These are phyloP conservation scores for Calcarisporium arbuscula DNA, from an alignment of 2,329 filamentous ascomycete genomes.

Conservation along the genomic window DNA sequence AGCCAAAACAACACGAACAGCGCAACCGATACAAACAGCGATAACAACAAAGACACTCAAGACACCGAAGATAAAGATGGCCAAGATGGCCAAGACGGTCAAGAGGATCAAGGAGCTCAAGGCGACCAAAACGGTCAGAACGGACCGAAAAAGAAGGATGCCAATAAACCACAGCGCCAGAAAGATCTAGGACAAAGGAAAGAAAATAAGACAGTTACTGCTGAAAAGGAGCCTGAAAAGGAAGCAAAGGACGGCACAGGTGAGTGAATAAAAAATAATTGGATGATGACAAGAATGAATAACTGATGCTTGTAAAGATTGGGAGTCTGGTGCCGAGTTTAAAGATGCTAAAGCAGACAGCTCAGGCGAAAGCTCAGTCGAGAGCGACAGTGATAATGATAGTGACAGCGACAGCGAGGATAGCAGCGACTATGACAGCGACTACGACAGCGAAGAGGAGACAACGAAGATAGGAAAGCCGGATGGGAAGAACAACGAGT, in stretches of 20 bases:
- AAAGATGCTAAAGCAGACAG: conserved; percentile 9
- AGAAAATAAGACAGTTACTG: too few relatives aligned
- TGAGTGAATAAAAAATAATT: conserved; percentile 3
- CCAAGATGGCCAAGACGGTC: neutral
- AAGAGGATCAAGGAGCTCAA: neutral
- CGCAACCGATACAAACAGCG: neutral
- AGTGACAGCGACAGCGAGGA: too few relatives aligned
- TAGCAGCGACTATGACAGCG: neutral
- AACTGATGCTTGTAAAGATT: conserved; percentile 1
- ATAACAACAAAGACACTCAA: neutral
- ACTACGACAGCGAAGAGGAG: conserved; percentile 6
- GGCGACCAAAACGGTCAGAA: neutral
- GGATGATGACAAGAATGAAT: conserved; percentile 1
- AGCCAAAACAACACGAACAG: neutral
- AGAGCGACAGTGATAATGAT: too few relatives aligned
- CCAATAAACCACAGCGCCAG: too few relatives aligned
- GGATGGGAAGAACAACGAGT: conserved; percentile 13
- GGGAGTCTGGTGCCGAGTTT: conserved; percentile 4
- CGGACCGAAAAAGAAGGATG: conserved; percentile 2
- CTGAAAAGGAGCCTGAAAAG: too few relatives aligned
- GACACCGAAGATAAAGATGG: neutral
- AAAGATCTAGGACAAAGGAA: too few relatives aligned
- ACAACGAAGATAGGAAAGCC: neutral
- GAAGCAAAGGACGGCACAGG: too few relatives aligned
- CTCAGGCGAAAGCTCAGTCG: conserved; percentile 7